These are phyloP conservation scores for Candida neerlandica DNA, from an alignment of 1,139 yeast genomes.

Conservation along the genomic window DNA sequence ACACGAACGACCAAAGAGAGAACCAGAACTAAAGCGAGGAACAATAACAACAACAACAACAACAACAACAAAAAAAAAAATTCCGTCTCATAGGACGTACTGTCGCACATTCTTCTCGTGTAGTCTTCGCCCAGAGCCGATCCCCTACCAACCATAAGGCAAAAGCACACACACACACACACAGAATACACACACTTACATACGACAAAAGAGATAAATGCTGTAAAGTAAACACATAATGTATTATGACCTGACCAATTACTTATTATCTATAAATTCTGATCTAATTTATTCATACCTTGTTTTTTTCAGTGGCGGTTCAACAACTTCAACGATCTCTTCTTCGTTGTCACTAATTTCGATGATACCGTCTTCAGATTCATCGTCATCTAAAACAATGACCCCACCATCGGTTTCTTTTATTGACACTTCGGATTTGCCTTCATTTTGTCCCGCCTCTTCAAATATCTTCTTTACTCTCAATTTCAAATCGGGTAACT, in stretches of 20 bases:
- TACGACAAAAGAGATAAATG: neutral
- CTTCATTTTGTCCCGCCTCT: neutral
- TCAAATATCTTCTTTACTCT: conserved; percentile 20
- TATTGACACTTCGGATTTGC: conserved; percentile 3
- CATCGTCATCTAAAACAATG: conserved; percentile 11
- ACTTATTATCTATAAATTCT: neutral
- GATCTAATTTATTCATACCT: neutral
- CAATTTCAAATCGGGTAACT: conserved; percentile 29
- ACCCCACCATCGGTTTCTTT: conserved; percentile 20
- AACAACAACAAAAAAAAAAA: neutral
- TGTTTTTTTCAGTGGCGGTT: conserved; percentile 3
- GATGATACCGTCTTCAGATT: conserved; percentile 7
- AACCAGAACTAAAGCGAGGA: no score
- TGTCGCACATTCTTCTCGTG: neutral
- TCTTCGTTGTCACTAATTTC: conserved; percentile 16
- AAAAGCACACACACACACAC: neutral
- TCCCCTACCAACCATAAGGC: neutral
- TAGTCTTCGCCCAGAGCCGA: neutral
- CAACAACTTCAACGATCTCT: conserved; percentile 8
- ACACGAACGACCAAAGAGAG: no score
- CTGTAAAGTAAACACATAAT: neutral
- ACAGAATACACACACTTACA: no score
- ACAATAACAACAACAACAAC: neutral
- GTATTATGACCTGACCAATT: neutral
- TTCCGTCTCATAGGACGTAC: no score